Evolutionary conservation across 768 basidiomycete species (phyloP).

Genomic region (Kockovaella imperatae): DNA sequence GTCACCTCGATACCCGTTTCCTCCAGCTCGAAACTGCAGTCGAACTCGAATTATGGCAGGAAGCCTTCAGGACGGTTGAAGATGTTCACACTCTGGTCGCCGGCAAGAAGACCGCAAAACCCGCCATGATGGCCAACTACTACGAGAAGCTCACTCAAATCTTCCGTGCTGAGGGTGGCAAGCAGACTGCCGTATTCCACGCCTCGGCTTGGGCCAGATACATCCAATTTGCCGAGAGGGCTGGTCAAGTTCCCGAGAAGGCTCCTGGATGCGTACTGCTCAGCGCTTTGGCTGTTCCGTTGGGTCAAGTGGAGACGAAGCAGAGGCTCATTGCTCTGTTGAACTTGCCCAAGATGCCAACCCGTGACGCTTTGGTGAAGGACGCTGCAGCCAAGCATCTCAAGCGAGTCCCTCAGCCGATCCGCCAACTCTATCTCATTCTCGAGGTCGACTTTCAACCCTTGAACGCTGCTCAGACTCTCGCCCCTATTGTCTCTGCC

Average conservation of each 20-base stretch:
- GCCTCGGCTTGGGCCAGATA: constrained; percentile 92
- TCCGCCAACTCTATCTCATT: constrained; percentile 74
- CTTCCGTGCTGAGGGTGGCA: constrained; percentile 63
- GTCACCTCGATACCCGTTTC: constrained; percentile 93
- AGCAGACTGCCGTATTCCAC: constrained; percentile 86
- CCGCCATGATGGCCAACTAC: constrained; percentile 96
- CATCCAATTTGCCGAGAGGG: constrained; percentile 50
- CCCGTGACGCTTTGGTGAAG: constrained; percentile 71
- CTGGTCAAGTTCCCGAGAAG: constrained; percentile 62
- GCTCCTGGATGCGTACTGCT: constrained; percentile 87
- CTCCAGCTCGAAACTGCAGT: constrained; percentile 93
- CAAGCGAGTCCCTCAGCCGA: constrained; percentile 58
- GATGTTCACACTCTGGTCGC: constrained; percentile 88
- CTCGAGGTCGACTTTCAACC: constrained; percentile 93
- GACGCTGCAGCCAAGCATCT: constrained; percentile 84
- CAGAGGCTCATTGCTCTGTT: constrained; percentile 70
- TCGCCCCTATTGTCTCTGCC: constrained; percentile 65
- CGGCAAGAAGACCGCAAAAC: constrained; percentile 83
- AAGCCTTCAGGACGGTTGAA: constrained; percentile 95
- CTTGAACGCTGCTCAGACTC: constrained; percentile 66
- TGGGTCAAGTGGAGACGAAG: constrained; percentile 58
- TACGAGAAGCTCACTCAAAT: constrained; percentile 97
- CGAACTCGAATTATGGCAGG: constrained; percentile 97
- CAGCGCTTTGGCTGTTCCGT: constrained; percentile 85
- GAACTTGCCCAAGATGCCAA: constrained; percentile 73